phyloP scores from a whole-genome alignment of 257 asterid genomes.

The Eustoma russellianum region DNA sequence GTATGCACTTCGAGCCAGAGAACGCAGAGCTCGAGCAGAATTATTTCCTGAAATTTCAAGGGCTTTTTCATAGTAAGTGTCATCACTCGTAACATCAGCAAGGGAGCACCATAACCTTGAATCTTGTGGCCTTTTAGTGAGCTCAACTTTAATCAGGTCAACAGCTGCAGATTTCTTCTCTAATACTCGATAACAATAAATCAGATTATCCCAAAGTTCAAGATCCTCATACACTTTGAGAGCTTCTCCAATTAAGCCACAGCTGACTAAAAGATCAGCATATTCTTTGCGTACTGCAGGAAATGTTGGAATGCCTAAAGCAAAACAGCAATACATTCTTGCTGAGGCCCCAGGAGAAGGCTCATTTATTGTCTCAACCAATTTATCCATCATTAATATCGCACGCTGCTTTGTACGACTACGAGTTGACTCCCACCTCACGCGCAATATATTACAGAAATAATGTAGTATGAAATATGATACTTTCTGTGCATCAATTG shows the following conservation, averaged over 20 bases:
- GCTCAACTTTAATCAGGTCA: slow-evolving; percentile 57
- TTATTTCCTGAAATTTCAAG: slow-evolving; percentile 70
- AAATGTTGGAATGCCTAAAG: slow-evolving; percentile 56
- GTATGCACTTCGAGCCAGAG: slow-evolving; percentile 93
- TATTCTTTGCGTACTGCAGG: slow-evolving; percentile 81
- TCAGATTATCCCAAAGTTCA: slow-evolving; percentile 95
- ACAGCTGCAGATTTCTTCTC: slow-evolving; percentile 92
- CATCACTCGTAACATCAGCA: slow-evolving; percentile 79
- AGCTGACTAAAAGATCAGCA: slow-evolving; percentile 80
- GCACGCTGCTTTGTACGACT: slow-evolving; percentile 92
- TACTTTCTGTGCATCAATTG: slow-evolving; percentile 73
- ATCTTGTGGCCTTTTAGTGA: slow-evolving; percentile 63
- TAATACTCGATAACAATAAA: slow-evolving; percentile 60
- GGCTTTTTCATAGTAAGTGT: slow-evolving; percentile 68
- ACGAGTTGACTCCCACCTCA: slow-evolving; percentile 92
- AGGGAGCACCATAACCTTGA: slow-evolving; percentile 92
- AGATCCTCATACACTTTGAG: slow-evolving; percentile 73
- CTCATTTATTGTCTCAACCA: slow-evolving; percentile 51
- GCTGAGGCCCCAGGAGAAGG: slow-evolving; percentile 52
- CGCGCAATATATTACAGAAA: slow-evolving; percentile 60
- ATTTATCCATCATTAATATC: slow-evolving; percentile 67
- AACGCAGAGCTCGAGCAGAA: slow-evolving; percentile 79
- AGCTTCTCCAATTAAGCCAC: slow-evolving; percentile 91
- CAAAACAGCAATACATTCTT: slow-evolving; percentile 62
- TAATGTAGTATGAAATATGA: slow-evolving; percentile 55